Evolutionary conservation across 1,139 yeast genomes (phyloP), one percentile per base, ranked within the genome.

Genomic region (Magnusiomyces fungicola): DNA sequence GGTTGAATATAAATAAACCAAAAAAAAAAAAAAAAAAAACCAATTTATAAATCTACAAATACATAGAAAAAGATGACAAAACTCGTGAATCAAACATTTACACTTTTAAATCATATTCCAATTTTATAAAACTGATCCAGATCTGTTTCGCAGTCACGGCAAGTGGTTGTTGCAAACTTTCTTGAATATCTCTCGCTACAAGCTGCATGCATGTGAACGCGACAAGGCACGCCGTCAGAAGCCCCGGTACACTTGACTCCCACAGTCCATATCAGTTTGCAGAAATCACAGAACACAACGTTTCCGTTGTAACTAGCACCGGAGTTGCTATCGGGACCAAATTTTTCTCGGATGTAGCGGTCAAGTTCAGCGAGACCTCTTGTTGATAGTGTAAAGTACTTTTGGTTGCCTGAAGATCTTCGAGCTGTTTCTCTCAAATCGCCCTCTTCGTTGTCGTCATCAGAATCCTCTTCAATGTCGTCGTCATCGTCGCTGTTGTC

Each of bases 301-400:
- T 25, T 38, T 9, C 27, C 27, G 4, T 21, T n/a, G 4, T 16
- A 14, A 32, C n/a, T 18, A 32, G 36, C 18, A 6, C 36, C 36
- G 5, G 36, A 12, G 16, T 32, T 14, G 14, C 41, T 23, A 10
- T 38, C 21, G 3, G 16, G 4, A 19, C 25, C 41, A 38, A 38
- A 38, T 9, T 22, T 38, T 3, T 21, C 18, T 5, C 21, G 4
- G 27, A 38, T 21, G 14, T 38, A 38, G 5, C 27, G 24, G 6
- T 38, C 41, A 2, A 38, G 29, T 21, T 38, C 41, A 21, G 41
- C 41, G 29, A 38, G 21, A 23, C 27, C 29, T 21, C 41, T 21
- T 9, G 41, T 38, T 3, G 41, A 38, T 14, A 38, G 41, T 3
- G 41, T 38, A 22, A 21, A 38, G 16, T n/a, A 32, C n/a, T n/a